Evolutionary conservation across 768 basidiomycete species (phyloP).

Genomic region (Xerocomellus intermedius): DNA sequence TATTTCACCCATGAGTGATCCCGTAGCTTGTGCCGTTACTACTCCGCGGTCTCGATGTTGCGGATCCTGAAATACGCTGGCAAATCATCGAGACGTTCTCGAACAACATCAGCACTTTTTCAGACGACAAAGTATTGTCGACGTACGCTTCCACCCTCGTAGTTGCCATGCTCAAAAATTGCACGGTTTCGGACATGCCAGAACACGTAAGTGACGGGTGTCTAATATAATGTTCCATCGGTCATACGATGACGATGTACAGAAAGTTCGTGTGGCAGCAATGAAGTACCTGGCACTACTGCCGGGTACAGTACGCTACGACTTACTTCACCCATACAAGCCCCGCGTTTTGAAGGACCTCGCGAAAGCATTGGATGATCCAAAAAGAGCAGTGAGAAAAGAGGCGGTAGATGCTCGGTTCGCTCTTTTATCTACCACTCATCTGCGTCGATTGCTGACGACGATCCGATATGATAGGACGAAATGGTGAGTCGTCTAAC

Average conservation of each 20-base stretch:
- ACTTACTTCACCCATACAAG: conserved; percentile 81
- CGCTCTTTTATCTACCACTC: conserved; percentile 1
- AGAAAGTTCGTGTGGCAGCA: conserved; percentile 78
- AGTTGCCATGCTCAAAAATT: conserved; percentile 66
- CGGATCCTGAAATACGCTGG: conserved; percentile 67
- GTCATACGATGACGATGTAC: conserved; percentile 6
- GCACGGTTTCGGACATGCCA: conserved; percentile 47
- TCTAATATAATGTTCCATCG: background rate
- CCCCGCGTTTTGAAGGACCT: conserved; percentile 69
- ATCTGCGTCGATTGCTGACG: background rate
- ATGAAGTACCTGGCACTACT: conserved; percentile 71
- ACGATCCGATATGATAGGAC: conserved; percentile 18
- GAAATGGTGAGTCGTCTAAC: conserved; percentile 21
- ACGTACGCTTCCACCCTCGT: conserved; percentile 74
- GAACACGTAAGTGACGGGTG: conserved; percentile 46
- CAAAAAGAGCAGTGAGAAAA: conserved; percentile 77
- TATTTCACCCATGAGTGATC: background rate
- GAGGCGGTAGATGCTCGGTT: conserved; percentile 85
- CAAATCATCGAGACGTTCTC: conserved; percentile 81
- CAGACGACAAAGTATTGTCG: conserved; percentile 52
- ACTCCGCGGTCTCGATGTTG: conserved; percentile 77
- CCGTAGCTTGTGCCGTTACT: conserved; percentile 86
- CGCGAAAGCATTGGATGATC: conserved; percentile 80
- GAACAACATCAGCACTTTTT: conserved; percentile 61
- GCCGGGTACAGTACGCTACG: conserved; percentile 77